Evolutionary conservation across 108 stramenopile genomes (phyloP).

Genomic region (Fragilaria radians): DNA sequence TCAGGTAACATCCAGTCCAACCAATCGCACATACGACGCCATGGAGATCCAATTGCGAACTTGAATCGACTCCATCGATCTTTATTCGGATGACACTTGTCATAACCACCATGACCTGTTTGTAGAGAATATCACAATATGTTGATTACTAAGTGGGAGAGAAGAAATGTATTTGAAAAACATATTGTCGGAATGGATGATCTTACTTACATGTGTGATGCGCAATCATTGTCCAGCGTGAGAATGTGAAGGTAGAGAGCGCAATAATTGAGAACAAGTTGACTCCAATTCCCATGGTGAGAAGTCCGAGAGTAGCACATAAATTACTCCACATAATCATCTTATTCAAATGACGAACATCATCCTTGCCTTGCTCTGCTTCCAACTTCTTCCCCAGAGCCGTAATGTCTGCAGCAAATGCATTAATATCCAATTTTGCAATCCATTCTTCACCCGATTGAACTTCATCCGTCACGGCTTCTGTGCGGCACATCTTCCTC

Average conservation of each 20-base stretch:
- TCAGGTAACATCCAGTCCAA: slow-evolving; percentile 88
- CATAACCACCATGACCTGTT: slow-evolving; percentile 70
- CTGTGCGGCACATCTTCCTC: slow-evolving; percentile 16
- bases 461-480: slow-evolving; percentile 9
- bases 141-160: no score
- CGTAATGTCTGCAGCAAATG: slow-evolving; percentile 71
- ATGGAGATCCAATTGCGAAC: slow-evolving; percentile 64
- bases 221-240: slow-evolving; percentile 86
- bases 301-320: slow-evolving; percentile 65
- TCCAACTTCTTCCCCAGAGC: slow-evolving; percentile 75
- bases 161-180: no score
- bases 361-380: slow-evolving; percentile 64
- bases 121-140: no score
- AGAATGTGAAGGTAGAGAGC: slow-evolving; percentile 64
- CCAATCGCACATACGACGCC: slow-evolving; percentile 74
- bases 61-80: slow-evolving; percentile 65
- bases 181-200: no score
- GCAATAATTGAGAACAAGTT: slow-evolving; percentile 40
- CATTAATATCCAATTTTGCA: slow-evolving; percentile 63
- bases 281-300: slow-evolving; percentile 46
- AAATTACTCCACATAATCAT: slow-evolving; percentile 78
- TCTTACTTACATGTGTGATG: slow-evolving; percentile 70
- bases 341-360: slow-evolving; percentile 86
- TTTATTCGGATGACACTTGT: slow-evolving; percentile 68
- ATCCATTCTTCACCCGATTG: slow-evolving; percentile 69